Conservation (phyloP, 148 eudicot species). For the Chenopodium quinoa region DNA sequence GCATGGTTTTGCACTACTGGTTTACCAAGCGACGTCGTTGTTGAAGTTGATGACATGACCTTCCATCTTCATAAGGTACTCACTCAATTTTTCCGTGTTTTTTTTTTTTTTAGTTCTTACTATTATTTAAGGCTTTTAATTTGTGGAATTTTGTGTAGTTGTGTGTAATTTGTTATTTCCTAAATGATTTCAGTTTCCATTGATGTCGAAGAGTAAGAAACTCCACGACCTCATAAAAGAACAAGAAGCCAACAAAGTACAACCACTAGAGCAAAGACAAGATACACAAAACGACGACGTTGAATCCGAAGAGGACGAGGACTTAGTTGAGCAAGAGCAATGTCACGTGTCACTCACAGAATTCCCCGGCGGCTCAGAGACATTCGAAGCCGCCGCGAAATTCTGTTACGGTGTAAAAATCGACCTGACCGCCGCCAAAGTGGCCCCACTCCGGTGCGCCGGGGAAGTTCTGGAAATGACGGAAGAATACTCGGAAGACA, state of each 20-base stretch:
- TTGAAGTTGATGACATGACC: constrained; percentile 81
- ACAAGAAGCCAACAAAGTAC: constrained; percentile 38
- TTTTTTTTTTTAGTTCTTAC: background rate
- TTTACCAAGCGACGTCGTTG: constrained; percentile 65
- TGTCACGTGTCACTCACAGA: constrained; percentile 50
- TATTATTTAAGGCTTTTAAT: background rate
- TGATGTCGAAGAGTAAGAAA: constrained; percentile 86
- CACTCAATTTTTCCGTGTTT: background rate
- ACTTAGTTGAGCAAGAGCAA: constrained; percentile 25
- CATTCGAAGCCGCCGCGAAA: constrained; percentile 88
- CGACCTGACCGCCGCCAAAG: constrained; percentile 59
- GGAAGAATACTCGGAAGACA: constrained; percentile 74
- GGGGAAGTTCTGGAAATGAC: constrained; percentile 81
- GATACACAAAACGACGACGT: constrained; percentile 14
- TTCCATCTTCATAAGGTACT: constrained; percentile 91
- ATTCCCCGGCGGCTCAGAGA: constrained; percentile 79
- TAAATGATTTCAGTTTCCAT: constrained; percentile 58
- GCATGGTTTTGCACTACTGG: constrained; percentile 96
- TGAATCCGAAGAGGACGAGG: constrained; percentile 5
- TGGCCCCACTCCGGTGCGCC: constrained; percentile 82
- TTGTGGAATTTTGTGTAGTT: background rate
- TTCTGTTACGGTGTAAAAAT: constrained; percentile 94
- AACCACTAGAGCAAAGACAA: background rate
- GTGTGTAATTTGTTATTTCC: background rate
- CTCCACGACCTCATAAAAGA: constrained; percentile 67